Conservation (phyloP, 2,329 filamentous ascomycete species). For the Pochonia chlamydosporia region DNA sequence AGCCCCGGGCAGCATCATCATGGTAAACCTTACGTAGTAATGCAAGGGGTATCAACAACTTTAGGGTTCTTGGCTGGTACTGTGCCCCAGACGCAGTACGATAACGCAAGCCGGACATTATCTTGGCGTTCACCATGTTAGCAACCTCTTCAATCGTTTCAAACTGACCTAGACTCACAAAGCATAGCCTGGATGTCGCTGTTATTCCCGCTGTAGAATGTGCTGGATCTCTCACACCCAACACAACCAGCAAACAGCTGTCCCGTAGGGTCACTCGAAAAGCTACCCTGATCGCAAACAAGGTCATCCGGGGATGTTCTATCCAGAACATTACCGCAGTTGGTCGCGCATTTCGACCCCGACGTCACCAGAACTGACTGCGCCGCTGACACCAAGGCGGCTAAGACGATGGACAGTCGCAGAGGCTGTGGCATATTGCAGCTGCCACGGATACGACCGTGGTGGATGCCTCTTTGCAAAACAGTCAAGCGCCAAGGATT, state of each 20-base stretch:
- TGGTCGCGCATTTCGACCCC: conserved; percentile 41
- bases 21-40: conserved; percentile 38
- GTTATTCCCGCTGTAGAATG: conserved; percentile 35
- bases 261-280: conserved; percentile 31
- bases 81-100: conserved; percentile 48
- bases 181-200: conserved; percentile 50
- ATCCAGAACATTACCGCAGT: conserved; percentile 49
- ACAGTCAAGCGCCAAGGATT: not conserved
- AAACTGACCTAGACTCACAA: conserved; percentile 38
- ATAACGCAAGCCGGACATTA: conserved; percentile 51
- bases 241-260: conserved; percentile 47
- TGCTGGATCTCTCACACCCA: conserved; percentile 45
- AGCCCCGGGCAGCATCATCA: not conserved
- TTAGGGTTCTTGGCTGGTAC: conserved; percentile 33
- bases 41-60: conserved; percentile 39
- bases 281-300: conserved; percentile 38
- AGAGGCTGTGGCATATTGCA: conserved; percentile 13
- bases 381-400: conserved; percentile 13
- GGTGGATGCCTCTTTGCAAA: not conserved
- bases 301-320: conserved; percentile 41
- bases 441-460: not conserved
- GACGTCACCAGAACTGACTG: conserved; percentile 36
- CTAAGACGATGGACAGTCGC: conserved; percentile 9
- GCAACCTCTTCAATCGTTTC: not conserved
- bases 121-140: conserved; percentile 31